A percentile compares a stretch with the other conserved stretches of the same genome.
Evolutionary conservation across 768 basidiomycete genomes (phyloP).

Genomic region (Agaricus sinodeliciosus): DNA sequence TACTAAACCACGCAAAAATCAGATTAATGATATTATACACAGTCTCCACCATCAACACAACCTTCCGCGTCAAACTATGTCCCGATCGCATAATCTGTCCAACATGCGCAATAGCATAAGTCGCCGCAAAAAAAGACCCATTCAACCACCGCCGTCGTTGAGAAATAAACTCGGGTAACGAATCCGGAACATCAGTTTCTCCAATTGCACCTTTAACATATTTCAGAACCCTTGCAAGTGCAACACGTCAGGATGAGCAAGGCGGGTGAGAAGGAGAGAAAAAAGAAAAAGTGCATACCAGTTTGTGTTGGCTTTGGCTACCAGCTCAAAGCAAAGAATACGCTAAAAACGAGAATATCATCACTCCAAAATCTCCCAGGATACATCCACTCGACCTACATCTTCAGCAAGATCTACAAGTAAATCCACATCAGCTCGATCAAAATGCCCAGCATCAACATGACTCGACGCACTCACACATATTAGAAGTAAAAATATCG

Average conservation of each 20-base stretch:
- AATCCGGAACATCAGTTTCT: conserved; percentile 92
- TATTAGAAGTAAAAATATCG: conserved; percentile 93
- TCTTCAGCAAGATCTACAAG: conserved; percentile 80
- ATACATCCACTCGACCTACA: conserved; percentile 34
- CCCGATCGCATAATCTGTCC: conserved; percentile 76
- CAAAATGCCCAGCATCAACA: not conserved
- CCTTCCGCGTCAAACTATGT: conserved; percentile 73
- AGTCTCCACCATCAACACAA: conserved; percentile 70
- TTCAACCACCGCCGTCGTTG: conserved; percentile 88
- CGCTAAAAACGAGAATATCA: conserved; percentile 40
- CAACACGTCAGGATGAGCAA: conserved; percentile 15
- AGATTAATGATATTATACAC: conserved; percentile 85
- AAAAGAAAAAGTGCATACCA: conserved; percentile 40
- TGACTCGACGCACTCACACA: conserved; percentile 54
- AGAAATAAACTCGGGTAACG: conserved; percentile 87
- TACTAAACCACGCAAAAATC: conserved; percentile 89
- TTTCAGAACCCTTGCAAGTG: conserved; percentile 75
- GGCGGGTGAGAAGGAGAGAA: not conserved
- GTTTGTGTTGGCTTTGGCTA: conserved; percentile 70
- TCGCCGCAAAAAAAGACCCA: conserved; percentile 92
- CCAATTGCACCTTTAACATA: conserved; percentile 93
- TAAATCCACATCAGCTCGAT: conserved; percentile 7
- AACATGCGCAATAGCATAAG: conserved; percentile 87
- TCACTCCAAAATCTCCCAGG: not conserved
- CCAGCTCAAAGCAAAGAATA: conserved; percentile 75